A percentile compares a stretch with the other conserved stretches of the same genome.
Evolutionary conservation across 257 asterid species (phyloP).

Genomic region (Rhazya stricta): DNA sequence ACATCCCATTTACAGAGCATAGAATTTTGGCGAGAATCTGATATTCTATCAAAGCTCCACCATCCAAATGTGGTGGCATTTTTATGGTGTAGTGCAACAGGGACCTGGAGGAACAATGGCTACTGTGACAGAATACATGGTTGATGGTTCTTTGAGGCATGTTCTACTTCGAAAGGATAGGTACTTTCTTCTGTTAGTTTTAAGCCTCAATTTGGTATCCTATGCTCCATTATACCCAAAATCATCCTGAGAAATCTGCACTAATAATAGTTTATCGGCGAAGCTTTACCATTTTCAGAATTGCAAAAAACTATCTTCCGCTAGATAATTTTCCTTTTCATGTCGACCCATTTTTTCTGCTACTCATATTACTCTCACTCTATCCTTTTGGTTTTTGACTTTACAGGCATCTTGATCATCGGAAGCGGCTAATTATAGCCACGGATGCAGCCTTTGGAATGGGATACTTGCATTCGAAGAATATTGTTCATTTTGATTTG

Average conservation of each 20-base stretch:
- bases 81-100: slow-evolving; percentile 91
- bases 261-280: no score
- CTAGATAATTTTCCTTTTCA: no score
- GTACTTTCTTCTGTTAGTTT: no score
- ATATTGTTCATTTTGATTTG: slow-evolving; percentile 91
- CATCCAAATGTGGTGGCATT: slow-evolving; percentile 95
- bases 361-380: slow-evolving; percentile 9
- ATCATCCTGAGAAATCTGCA: background rate
- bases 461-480: no score
- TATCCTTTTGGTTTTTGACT: slow-evolving; percentile 10
- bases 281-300: no score
- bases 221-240: background rate
- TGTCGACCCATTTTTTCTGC: no score
- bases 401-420: slow-evolving; percentile 74
- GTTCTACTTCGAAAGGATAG: no score
- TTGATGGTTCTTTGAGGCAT: no score
- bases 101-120: slow-evolving; percentile 94
- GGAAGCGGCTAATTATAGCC: slow-evolving; percentile 77
- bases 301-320: no score
- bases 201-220: background rate
- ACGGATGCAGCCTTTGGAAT: slow-evolving; percentile 97
- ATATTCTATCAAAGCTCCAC: slow-evolving; percentile 84
- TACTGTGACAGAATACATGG: slow-evolving; percentile 87
- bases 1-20: slow-evolving; percentile 41
- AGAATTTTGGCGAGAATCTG: slow-evolving; percentile 94